These are phyloP conservation scores for Oryza australiensis DNA, from an alignment of 176 grass and related monocot genomes.

Conservation along the genomic window DNA sequence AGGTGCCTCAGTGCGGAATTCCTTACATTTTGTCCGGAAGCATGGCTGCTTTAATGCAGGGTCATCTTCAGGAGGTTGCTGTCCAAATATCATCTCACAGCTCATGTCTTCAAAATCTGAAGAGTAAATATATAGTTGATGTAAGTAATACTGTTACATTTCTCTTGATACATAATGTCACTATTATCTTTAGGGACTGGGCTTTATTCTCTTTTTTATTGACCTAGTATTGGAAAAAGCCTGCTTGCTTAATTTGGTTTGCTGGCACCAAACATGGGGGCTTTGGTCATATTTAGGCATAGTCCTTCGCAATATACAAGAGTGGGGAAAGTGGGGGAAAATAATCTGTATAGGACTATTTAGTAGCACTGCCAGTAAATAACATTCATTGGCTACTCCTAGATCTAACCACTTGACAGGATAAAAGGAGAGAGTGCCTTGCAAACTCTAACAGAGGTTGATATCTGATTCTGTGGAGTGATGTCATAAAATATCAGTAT, in stretches of 20 bases:
- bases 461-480: constrained; percentile 20
- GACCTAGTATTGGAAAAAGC: background rate
- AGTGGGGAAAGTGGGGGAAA: constrained; percentile 29
- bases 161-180: constrained; percentile 13
- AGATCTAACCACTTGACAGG: constrained; percentile 27
- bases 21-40: constrained; percentile 68
- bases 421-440: constrained; percentile 18
- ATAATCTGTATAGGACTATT: background rate
- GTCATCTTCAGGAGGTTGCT: constrained; percentile 80
- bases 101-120: constrained; percentile 99
- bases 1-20: constrained; percentile 11
- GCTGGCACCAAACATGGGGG: constrained; percentile 5
- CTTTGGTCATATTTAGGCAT: constrained; percentile 6
- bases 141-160: constrained; percentile 40
- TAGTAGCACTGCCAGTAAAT: constrained; percentile 28
- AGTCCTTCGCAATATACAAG: constrained; percentile 20
- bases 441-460: constrained; percentile 28
- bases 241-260: constrained; percentile 18
- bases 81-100: constrained; percentile 98
- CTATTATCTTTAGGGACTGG: constrained; percentile 6
- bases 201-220: background rate
- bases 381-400: constrained; percentile 19
- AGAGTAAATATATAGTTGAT: constrained; percentile 29
- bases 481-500: constrained; percentile 42
- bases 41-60: constrained; percentile 93